Evolutionary conservation across 805 yeast species (phyloP), one percentile per base, ranked within the genome.

Genomic region (Candida multigemmis): DNA sequence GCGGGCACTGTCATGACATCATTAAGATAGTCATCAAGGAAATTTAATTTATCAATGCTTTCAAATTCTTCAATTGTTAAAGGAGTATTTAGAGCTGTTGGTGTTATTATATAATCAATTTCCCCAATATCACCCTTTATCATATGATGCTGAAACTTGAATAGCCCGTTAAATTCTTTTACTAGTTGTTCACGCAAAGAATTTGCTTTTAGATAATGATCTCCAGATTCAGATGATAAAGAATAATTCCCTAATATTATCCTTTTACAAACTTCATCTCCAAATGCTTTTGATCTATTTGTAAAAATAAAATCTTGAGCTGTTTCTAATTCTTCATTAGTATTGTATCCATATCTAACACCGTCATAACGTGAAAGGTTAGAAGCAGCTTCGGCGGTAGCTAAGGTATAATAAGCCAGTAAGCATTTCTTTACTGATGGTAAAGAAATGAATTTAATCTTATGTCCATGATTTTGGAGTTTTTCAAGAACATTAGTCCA

Each of bases 381-480:
- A 0, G 97, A 89, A 1, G 93, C 77, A 0, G 96, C 97, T 45
- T 91, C 98, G 0, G 96, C 81, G 0, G 96, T 81, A 2, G 91
- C 87, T 19, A 93, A 41, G 0, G 95, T 81, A 47, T 82, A 89
- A 51, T 91, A 91, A 0, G 85, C 71, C 15, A 93, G 86, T 11
- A 91, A 53, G 14, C 87, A 67, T 28, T 65, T 55, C 32, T 67
- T 68, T 7, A 86, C 55, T 0, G 79, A 58, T 5, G 95, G 94
- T 0, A 89, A 47, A 0, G 91, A 75, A 1, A 91, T 73, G 0
- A 76, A 65, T 11, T 61, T 57, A 2, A 91, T 50, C 7, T 63
- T 66, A 36, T 73, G 65, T 10, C 83, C 80, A 18, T 42, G 29
- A 0, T 53, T 45, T 18, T 57, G 48, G 4, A 91, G 49, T 8